Evolutionary conservation across 805 yeast genomes (phyloP), one percentile per base, ranked within the genome.

Genomic region (Zygotorulaspora florentina): DNA sequence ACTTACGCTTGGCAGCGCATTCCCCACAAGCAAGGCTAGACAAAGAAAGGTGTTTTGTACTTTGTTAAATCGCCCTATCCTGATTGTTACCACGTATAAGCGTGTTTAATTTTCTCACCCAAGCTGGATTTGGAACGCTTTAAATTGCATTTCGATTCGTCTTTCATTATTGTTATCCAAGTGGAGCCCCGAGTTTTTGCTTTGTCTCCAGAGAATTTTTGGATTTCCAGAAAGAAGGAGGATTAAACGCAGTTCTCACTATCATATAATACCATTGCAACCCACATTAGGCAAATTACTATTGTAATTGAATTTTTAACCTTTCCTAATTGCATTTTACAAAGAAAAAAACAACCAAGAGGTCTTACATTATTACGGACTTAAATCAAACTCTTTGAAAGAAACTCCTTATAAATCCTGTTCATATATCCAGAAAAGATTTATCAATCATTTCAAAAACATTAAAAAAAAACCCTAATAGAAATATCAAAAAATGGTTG

Each of bases 401-500:
- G n/a, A 33, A 33, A 13, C 16, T 13, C 18, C 36, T 33, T 33
- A 33, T 33, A 33, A 33, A 33, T 13, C 36, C 36, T 33, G 36
- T 33, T 33, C 6, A 33, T 33, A 33, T 16, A 33, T 16, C 16
- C 16, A 13, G 16, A 33, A n/a, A 33, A 33, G 16, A 33, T 8
- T 33, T 33, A 33, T 33, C 36, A 17, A 8, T 16, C 13, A 33
- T 33, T 16, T n/a, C 36, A 42, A 35, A 34, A 38, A 39, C 44
- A 15, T 28, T 41, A 6, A 40, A 40, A 31, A 46, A 36, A 34
- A 35, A 18, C 15, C 20, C 39, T 39, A 31, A 43, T 43, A 43
- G 40, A 36, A 36, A 23, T 9, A 42, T 41, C 23, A 45, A 46
- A 62, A 43, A 28, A 69, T 71, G 75, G 73, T 69, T 39, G 72